These are phyloP conservation scores for Angophora floribunda DNA, from an alignment of 345 rosid genomes.

Conservation along the genomic window DNA sequence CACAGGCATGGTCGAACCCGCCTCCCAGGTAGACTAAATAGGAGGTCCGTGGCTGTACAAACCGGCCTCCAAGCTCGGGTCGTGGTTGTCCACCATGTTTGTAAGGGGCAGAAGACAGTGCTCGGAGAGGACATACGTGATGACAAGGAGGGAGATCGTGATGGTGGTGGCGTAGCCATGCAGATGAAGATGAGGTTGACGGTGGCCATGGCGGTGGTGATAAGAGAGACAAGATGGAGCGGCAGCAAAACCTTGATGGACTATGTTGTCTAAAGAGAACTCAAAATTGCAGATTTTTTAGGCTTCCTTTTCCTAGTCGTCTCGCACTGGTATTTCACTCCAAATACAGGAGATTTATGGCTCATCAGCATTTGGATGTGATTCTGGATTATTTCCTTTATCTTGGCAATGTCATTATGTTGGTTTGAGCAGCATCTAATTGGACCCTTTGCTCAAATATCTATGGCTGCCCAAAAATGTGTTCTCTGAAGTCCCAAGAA, in stretches of 20 bases:
- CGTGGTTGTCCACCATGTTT: background rate
- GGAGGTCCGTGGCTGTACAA: background rate
- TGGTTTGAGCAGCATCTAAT: background rate
- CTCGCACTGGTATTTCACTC: background rate
- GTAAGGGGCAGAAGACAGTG: background rate
- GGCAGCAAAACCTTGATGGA: background rate
- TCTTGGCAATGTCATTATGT: background rate
- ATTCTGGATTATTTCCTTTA: background rate
- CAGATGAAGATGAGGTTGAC: background rate
- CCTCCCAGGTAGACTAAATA: background rate
- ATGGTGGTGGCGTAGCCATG: accelerated
- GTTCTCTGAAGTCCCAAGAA: background rate
- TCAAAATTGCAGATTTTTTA: background rate
- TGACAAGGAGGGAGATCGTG: background rate
- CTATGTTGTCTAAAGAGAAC: background rate
- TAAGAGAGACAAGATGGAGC: background rate
- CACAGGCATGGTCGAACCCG: background rate
- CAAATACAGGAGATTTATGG: background rate
- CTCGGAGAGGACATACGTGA: background rate
- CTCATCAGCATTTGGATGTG: background rate
- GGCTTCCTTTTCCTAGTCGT: background rate
- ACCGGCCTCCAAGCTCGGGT: background rate
- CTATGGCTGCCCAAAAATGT: background rate
- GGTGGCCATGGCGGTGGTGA: background rate
- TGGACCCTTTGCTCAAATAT: background rate